phyloP scores from a whole-genome alignment of 1,139 yeast genomes.

The Suhomyces bolitotheri region DNA sequence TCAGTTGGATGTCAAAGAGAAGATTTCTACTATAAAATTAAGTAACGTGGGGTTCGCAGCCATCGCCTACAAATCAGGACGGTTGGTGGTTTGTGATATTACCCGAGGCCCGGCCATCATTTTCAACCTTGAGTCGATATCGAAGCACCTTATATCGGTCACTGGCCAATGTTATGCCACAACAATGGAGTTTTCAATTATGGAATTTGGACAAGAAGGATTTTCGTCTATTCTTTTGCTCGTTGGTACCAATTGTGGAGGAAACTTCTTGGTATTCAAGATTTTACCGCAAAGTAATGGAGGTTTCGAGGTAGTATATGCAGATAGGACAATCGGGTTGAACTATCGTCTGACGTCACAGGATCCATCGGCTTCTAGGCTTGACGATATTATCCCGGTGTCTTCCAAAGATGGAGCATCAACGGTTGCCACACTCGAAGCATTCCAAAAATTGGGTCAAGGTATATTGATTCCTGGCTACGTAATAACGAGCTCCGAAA shows the following conservation, averaged over 20 bases:
- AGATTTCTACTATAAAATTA: slow-evolving; percentile 61
- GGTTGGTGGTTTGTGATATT: slow-evolving; percentile 68
- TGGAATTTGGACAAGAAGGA: slow-evolving; percentile 64
- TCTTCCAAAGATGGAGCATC: slow-evolving; percentile 60
- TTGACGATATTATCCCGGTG: slow-evolving; percentile 59
- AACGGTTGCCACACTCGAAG: slow-evolving; percentile 61
- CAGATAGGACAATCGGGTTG: slow-evolving; percentile 48
- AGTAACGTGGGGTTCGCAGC: slow-evolving; percentile 86
- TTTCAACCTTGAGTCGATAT: slow-evolving; percentile 48
- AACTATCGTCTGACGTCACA: slow-evolving; percentile 36
- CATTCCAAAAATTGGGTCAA: slow-evolving; percentile 59
- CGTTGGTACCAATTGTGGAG: slow-evolving; percentile 82
- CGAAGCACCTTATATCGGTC: slow-evolving; percentile 41
- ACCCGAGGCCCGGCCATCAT: slow-evolving; percentile 84
- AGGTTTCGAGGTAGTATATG: slow-evolving; percentile 61
- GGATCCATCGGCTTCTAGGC: slow-evolving; percentile 49
- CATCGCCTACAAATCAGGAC: slow-evolving; percentile 76
- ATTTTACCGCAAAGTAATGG: slow-evolving; percentile 69
- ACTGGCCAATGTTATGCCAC: slow-evolving; percentile 49
- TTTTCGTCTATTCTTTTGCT: slow-evolving; percentile 71
- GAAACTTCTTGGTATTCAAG: slow-evolving; percentile 62
- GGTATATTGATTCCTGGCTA: slow-evolving; percentile 67
- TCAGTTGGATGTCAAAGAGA: slow-evolving; percentile 44
- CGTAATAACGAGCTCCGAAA: slow-evolving; percentile 55
- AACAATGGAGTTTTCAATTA: slow-evolving; percentile 67